A percentile compares a stretch with the other conserved stretches of the same genome.
These are phyloP conservation scores for Conticribra weissflogii DNA, from an alignment of 108 stramenopile genomes.

Conservation along the genomic window DNA sequence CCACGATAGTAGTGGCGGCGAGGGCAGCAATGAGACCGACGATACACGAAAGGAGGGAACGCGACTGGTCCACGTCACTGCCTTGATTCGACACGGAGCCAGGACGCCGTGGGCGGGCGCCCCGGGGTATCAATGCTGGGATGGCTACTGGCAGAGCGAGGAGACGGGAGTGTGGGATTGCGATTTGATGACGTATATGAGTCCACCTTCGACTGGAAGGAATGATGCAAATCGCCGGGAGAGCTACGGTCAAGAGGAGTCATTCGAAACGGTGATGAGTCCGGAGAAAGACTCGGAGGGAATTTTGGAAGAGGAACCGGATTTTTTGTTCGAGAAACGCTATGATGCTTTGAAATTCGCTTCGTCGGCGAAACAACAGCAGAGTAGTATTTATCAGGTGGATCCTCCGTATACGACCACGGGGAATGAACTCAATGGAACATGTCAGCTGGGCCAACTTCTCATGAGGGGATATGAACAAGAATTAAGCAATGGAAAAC, in stretches of 20 bases:
- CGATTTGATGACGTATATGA: slow-evolving; percentile 61
- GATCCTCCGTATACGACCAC: too few relatives aligned
- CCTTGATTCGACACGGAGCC: slow-evolving; percentile 82
- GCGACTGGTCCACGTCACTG: slow-evolving; percentile 71
- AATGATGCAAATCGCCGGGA: too few relatives aligned
- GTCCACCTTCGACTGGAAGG: slow-evolving; percentile 48
- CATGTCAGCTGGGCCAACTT: slow-evolving; percentile 89
- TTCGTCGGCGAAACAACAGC: not conserved
- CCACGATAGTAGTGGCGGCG: too few relatives aligned
- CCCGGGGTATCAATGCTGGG: slow-evolving; percentile 58
- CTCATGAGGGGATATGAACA: slow-evolving; percentile 80
- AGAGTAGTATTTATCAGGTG: too few relatives aligned
- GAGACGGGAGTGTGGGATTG: slow-evolving; percentile 73
- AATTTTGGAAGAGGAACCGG: slow-evolving; percentile 27
- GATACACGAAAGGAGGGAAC: slow-evolving; percentile 18
- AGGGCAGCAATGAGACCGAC: slow-evolving; percentile 3
- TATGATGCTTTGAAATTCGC: slow-evolving; percentile 65
- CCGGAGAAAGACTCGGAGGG: too few relatives aligned
- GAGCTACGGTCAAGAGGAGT: too few relatives aligned
- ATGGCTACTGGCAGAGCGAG: slow-evolving; percentile 56
- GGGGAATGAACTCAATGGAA: slow-evolving; percentile 71
- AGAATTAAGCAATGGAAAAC: slow-evolving; percentile 74
- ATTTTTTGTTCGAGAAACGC: slow-evolving; percentile 72
- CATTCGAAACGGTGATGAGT: not conserved
- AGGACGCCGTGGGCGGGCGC: slow-evolving; percentile 62